Evolutionary conservation across 345 rosid genomes (phyloP).

Genomic region (Noccaea bulbosa): DNA sequence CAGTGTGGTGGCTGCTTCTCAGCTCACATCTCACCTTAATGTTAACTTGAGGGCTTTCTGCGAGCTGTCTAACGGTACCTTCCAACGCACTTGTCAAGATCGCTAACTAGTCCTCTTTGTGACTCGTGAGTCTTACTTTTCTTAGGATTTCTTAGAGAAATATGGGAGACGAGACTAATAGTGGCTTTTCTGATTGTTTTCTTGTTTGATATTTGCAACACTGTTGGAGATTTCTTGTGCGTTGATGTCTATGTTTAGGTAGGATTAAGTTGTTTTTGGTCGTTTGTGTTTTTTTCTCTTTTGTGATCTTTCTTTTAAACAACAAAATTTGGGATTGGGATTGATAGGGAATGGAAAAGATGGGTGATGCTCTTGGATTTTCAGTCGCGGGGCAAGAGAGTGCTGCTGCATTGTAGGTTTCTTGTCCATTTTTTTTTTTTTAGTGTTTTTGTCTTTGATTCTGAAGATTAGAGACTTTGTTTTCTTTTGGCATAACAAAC

Average conservation of each 20-base stretch:
- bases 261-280: not conserved
- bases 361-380: constrained; percentile 70
- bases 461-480: constrained; percentile 16
- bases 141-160: constrained; percentile 50
- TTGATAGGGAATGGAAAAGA: constrained; percentile 75
- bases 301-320: constrained; percentile 41
- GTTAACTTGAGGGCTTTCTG: constrained; percentile 78
- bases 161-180: not conserved
- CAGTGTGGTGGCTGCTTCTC: constrained; percentile 47
- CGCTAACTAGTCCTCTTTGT: constrained; percentile 92
- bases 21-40: constrained; percentile 70
- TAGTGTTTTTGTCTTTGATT: constrained; percentile 16
- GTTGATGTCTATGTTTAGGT: not conserved
- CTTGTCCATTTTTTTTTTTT: constrained; percentile 23
- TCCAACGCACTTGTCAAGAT: constrained; percentile 94
- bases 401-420: constrained; percentile 66
- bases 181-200: constrained; percentile 3
- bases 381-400: constrained; percentile 60
- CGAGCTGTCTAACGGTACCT: constrained; percentile 99
- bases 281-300: not conserved
- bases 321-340: constrained; percentile 51
- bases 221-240: not conserved
- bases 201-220: not conserved
- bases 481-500: not conserved
- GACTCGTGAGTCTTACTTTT: constrained; percentile 89